Evolutionary conservation across 371 early-diverging fungal species (phyloP), one percentile per base, ranked within the genome.

Genomic region (Rhizopus sp.): DNA sequence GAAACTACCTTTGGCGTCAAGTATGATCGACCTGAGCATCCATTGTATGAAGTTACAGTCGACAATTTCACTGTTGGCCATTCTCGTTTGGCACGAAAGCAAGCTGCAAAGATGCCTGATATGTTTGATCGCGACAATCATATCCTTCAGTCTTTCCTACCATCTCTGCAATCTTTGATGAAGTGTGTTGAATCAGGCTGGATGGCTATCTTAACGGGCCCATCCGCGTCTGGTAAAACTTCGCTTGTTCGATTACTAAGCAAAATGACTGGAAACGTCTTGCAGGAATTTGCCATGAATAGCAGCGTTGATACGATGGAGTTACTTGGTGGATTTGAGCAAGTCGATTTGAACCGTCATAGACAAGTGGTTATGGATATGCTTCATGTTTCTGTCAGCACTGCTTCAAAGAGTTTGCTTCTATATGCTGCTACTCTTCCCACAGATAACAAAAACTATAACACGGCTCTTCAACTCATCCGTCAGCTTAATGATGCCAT

Each of bases 311-410:
- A 98, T 55, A 91, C 97, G 0, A 89, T 94, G 78, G 99, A 98
- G 66, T 70, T 98, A 3, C 69, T 98, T 32, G 99, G 99, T 63
- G 97, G 98, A 10, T 98, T 97, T 64, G 98, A 98, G 69, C 98
- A 98, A 64, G 88, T 95, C 13, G 96, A 96, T 68, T 55, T 91
- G 39, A 85, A 84, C 32, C 86, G 98, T 23, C 92, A 94, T 63
- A 78, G 85, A 35, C 80, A 87, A 37, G 76, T 76, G 31, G 57
- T 86, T 10, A 64, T 87, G 58, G 79, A 80, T 23, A 63, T 61
- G 1, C 64, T 80, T 16, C 55, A 62, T n/a, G 46, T 57, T 9
- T 39, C 75, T 39, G 62, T 60, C 2, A 66, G 50, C 8, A 63
- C 55, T 23, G 68, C 68, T 2, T 72, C 77, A 3, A 69, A 69